phyloP scores from a whole-genome alignment of 176 grass and related monocot genomes.

The Eragrostis nindensis region DNA sequence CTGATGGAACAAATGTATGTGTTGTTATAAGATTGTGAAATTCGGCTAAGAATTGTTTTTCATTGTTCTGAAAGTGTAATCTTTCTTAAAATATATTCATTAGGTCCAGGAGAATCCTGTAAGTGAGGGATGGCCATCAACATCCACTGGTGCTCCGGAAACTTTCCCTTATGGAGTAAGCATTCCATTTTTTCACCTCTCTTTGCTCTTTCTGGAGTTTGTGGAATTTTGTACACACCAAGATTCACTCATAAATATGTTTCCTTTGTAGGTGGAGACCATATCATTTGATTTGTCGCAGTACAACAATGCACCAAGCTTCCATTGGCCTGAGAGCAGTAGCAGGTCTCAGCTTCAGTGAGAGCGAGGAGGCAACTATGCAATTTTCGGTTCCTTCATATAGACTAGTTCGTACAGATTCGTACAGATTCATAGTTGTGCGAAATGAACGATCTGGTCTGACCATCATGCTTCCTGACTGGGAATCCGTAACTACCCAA shows the following conservation, averaged over 20 bases:
- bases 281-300: constrained; percentile 89
- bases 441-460: background rate
- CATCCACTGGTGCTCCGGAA: constrained; percentile 59
- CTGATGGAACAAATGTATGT: constrained; percentile 63
- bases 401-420: constrained; percentile 20
- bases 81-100: background rate
- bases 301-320: constrained; percentile 65
- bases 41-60: background rate
- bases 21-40: constrained; percentile 24
- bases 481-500: background rate
- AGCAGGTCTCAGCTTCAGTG: constrained; percentile 68
- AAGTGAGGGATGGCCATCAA: constrained; percentile 71
- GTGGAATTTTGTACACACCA: constrained; percentile 10
- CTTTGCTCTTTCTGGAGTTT: constrained; percentile 26
- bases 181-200: constrained; percentile 1
- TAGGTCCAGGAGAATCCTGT: constrained; percentile 61
- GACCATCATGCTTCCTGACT: constrained; percentile 1
- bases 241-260: constrained; percentile 24
- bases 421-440: background rate
- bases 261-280: constrained; percentile 63
- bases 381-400: background rate
- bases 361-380: constrained; percentile 20
- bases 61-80: constrained; percentile 9
- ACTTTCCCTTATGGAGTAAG: constrained; percentile 70
- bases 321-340: constrained; percentile 79